Evolutionary conservation across 805 yeast genomes (phyloP).

Genomic region (Vanderwaltozyma polyspora): DNA sequence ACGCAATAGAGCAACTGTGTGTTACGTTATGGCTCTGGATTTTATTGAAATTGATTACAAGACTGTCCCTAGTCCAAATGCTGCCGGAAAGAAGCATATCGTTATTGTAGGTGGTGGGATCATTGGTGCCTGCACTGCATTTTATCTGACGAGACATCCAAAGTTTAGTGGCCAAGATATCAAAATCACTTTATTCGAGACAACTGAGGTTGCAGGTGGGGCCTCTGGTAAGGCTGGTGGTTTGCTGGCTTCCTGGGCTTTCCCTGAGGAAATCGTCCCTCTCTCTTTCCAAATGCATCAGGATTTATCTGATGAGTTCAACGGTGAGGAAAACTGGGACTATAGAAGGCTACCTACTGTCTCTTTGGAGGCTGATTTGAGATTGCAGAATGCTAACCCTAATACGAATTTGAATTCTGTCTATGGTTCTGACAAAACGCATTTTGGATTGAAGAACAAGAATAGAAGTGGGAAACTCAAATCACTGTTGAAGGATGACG

Average conservation of each 20-base stretch:
- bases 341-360: slow-evolving; percentile 81
- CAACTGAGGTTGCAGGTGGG: slow-evolving; percentile 91
- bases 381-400: slow-evolving; percentile 3
- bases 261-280: slow-evolving; percentile 89
- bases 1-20: no score
- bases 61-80: no score
- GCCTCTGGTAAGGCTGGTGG: slow-evolving; percentile 99
- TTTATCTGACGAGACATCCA: slow-evolving; percentile 75
- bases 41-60: no score
- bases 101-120: slow-evolving; percentile 92
- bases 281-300: slow-evolving; percentile 78
- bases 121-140: slow-evolving; percentile 91
- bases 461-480: background rate
- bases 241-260: slow-evolving; percentile 87
- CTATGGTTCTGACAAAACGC: background rate
- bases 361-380: slow-evolving; percentile 73
- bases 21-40: no score
- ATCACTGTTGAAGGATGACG: background rate
- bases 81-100: slow-evolving; percentile 66
- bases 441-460: background rate
- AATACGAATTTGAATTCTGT: slow-evolving; percentile 1
- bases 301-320: slow-evolving; percentile 62
- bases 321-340: slow-evolving; percentile 88
- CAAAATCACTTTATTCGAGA: slow-evolving; percentile 77
- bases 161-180: slow-evolving; percentile 58